phyloP scores from a whole-genome alignment of 108 stramenopile species.

The Skeletonema potamos region DNA sequence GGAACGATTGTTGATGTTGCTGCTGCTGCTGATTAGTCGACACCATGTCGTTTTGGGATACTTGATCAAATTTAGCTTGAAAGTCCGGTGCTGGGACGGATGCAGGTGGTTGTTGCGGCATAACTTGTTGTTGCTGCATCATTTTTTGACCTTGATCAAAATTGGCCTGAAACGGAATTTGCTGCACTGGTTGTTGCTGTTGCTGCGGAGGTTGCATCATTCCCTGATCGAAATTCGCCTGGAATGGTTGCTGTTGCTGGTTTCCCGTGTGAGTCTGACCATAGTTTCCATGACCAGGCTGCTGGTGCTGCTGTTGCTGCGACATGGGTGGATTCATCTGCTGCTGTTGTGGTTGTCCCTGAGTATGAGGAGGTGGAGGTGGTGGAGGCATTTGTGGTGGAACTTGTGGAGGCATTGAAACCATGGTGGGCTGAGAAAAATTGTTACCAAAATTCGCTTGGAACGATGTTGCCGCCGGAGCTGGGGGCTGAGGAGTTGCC shows the following conservation, averaged over 20 bases:
- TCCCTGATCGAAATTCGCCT: constrained; percentile 28
- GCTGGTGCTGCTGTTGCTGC: constrained; percentile 38
- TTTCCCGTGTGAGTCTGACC: constrained; percentile 9
- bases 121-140: constrained; percentile 1
- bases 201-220: constrained; percentile 33
- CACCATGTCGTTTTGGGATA: constrained; percentile 7
- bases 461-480: constrained; percentile 20
- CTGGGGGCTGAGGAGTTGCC: constrained; percentile 2
- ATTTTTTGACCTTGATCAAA: constrained; percentile 20
- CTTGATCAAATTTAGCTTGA: constrained; percentile 12
- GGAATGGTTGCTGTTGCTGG: constrained; percentile 38
- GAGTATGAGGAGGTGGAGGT: neutral
- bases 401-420: neutral
- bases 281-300: constrained; percentile 19
- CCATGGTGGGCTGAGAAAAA: constrained; percentile 13
- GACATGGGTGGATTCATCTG: constrained; percentile 14
- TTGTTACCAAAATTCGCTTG: constrained; percentile 28
- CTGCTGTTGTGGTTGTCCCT: constrained; percentile 17
- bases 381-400: neutral
- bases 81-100: neutral
- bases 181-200: constrained; percentile 20
- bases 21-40: constrained; percentile 29
- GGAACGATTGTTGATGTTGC: constrained; percentile 2
- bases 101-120: neutral
- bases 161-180: constrained; percentile 21